A percentile compares a stretch with the other conserved stretches of the same genome.
These are phyloP conservation scores for Allantophomopsis cytisporea DNA, from an alignment of 2,329 filamentous ascomycete species.

Conservation along the genomic window DNA sequence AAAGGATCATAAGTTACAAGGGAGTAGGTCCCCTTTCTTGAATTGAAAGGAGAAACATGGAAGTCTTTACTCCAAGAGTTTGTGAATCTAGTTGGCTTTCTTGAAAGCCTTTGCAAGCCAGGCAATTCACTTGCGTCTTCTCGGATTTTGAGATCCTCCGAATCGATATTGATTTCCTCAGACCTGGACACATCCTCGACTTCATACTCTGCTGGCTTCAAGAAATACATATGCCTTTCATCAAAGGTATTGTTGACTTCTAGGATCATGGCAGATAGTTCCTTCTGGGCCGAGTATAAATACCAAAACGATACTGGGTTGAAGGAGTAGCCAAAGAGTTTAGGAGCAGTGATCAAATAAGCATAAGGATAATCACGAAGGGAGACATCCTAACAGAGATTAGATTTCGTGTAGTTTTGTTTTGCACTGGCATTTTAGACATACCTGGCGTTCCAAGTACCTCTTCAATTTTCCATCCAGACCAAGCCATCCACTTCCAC, in stretches of 20 bases:
- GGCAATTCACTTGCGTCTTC: background rate
- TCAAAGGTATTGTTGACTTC: constrained; percentile 71
- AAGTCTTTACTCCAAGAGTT: constrained; percentile 56
- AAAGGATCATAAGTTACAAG: constrained; percentile 35
- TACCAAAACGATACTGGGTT: constrained; percentile 75
- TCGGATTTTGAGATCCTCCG: background rate
- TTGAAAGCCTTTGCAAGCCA: background rate
- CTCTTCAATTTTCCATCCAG: constrained; percentile 48
- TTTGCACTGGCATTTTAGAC: background rate
- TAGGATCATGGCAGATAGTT: constrained; percentile 50
- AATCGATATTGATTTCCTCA: background rate
- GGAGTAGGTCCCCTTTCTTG: constrained; percentile 39
- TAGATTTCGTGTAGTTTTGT: background rate
- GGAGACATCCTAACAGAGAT: constrained; percentile 33
- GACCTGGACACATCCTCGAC: constrained; percentile 1
- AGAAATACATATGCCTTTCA: constrained; percentile 53
- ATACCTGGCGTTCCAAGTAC: constrained; percentile 43
- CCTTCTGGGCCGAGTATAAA: constrained; percentile 45
- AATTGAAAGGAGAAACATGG: constrained; percentile 66
- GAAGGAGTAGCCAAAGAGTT: constrained; percentile 57
- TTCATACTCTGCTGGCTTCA: constrained; percentile 24
- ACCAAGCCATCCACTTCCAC: constrained; percentile 34
- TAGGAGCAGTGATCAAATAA: constrained; percentile 58
- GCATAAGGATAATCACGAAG: constrained; percentile 48
- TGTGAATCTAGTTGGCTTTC: constrained; percentile 22